These are phyloP conservation scores for Diplogelasinospora grovesii DNA, from an alignment of 495 filamentous ascomycete genomes.

Conservation along the genomic window DNA sequence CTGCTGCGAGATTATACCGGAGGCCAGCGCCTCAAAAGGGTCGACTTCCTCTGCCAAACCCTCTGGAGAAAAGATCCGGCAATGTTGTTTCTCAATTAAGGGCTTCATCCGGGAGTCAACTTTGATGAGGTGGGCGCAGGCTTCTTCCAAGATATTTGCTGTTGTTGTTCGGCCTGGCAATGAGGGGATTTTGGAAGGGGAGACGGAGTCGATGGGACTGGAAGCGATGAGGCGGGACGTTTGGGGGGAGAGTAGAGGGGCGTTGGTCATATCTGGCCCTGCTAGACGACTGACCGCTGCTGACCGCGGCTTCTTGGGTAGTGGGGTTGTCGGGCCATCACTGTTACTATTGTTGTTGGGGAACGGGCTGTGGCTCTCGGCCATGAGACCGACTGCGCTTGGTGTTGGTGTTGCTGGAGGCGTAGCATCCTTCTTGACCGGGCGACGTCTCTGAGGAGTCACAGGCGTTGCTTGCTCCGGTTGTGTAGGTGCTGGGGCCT, in stretches of 20 bases:
- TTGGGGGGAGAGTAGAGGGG: constrained; percentile 69
- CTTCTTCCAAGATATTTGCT: constrained; percentile 67
- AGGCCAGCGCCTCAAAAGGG: constrained; percentile 75
- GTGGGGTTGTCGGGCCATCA: neutral
- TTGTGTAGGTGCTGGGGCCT: neutral
- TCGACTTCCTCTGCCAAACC: constrained; percentile 79
- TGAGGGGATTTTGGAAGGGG: constrained; percentile 49
- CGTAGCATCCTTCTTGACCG: constrained; percentile 8
- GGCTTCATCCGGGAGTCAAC: constrained; percentile 67
- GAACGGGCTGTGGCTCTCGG: constrained; percentile 12
- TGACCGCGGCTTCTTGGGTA: constrained; percentile 25
- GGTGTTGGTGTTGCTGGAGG: constrained; percentile 36
- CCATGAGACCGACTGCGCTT: constrained; percentile 26
- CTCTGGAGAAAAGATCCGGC: constrained; percentile 70
- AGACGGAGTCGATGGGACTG: constrained; percentile 41
- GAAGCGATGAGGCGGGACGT: constrained; percentile 63
- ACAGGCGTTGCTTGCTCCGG: constrained; percentile 19
- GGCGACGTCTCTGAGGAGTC: constrained; percentile 30
- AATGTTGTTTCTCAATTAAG: constrained; percentile 69
- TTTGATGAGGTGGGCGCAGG: constrained; percentile 67
- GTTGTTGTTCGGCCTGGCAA: constrained; percentile 50
- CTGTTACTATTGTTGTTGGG: too few relatives aligned
- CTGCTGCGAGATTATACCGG: constrained; percentile 91
- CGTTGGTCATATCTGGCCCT: constrained; percentile 54
- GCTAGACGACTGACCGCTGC: constrained; percentile 40